Conservation (phyloP, 2,329 filamentous ascomycete genomes). For the Alternaria panax region DNA sequence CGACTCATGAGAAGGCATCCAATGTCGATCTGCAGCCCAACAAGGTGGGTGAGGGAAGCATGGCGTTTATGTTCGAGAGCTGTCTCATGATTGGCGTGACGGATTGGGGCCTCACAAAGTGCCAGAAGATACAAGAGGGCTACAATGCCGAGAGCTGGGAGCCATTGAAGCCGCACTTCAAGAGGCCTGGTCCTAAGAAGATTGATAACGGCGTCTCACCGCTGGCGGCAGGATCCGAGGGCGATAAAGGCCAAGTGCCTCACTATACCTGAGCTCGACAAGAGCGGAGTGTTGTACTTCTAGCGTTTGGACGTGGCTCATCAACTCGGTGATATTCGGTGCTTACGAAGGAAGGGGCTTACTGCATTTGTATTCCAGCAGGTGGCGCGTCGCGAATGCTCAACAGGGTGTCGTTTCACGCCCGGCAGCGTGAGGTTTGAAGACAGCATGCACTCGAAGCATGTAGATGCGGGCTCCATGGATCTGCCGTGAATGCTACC, state of each 20-base stretch:
- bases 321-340: constrained; percentile 9
- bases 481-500: background rate
- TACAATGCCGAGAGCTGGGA: constrained; percentile 87
- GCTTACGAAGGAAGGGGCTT: constrained; percentile 2
- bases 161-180: constrained; percentile 57
- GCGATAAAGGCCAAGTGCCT: constrained; percentile 34
- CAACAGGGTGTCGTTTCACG: constrained; percentile 10
- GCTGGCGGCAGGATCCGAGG: constrained; percentile 23
- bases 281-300: constrained; percentile 9
- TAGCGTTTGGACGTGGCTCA: constrained; percentile 5
- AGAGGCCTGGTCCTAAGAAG: constrained; percentile 35
- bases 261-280: constrained; percentile 31
- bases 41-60: constrained; percentile 69
- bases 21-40: constrained; percentile 62
- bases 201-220: constrained; percentile 35
- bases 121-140: constrained; percentile 72
- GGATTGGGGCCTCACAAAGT: constrained; percentile 74
- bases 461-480: background rate
- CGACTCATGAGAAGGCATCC: constrained; percentile 65
- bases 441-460: background rate
- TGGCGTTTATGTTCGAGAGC: constrained; percentile 74
- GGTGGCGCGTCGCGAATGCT: constrained; percentile 9
- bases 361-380: constrained; percentile 4
- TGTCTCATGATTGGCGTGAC: constrained; percentile 75
- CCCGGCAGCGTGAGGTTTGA: constrained; percentile 8